These are phyloP conservation scores for Didymella lethalis DNA, from an alignment of 2,329 filamentous ascomycete species.

Conservation along the genomic window DNA sequence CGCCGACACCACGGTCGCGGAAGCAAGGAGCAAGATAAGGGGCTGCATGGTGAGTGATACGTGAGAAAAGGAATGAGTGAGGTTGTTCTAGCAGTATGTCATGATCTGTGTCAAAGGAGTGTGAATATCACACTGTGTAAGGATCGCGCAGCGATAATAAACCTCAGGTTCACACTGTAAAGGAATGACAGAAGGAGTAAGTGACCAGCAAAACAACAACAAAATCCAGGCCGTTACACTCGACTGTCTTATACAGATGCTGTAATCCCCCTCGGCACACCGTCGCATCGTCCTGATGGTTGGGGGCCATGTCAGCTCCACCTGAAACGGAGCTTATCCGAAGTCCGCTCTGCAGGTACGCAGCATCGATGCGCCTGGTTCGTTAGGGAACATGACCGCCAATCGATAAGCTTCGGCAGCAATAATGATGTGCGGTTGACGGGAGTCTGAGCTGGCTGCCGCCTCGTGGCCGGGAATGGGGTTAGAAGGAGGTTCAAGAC, in stretches of 20 bases:
- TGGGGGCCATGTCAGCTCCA: constrained; percentile 13
- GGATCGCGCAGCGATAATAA: constrained; percentile 14
- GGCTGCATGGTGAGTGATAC: constrained; percentile 2
- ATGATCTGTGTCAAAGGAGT: constrained; percentile 3
- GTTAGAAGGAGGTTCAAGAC: constrained; percentile 4
- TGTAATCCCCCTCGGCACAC: background rate
- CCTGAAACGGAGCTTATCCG: constrained; percentile 21
- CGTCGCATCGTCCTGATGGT: constrained; percentile 2
- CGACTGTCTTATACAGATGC: constrained; percentile 9
- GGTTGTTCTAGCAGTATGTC: background rate
- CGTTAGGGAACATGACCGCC: constrained; percentile 12
- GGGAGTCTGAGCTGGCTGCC: constrained; percentile 18
- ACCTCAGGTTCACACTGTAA: constrained; percentile 5
- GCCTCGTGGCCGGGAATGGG: constrained; percentile 14
- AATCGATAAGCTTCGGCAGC: constrained; percentile 18
- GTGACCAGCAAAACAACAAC: background rate
- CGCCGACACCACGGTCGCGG: constrained; percentile 4
- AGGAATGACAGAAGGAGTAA: constrained; percentile 14
- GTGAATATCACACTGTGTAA: constrained; percentile 9
- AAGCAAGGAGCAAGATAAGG: constrained; percentile 9
- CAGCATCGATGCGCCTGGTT: constrained; percentile 18
- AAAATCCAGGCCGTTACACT: constrained; percentile 2
- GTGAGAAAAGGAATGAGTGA: background rate
- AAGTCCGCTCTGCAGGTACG: constrained; percentile 23
- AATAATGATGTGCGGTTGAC: background rate